Percentiles rank a stretch among this genome's conserved stretches.
Evolutionary conservation across 257 asterid species (phyloP).

Genomic region (Parsonsia alboflavescens): DNA sequence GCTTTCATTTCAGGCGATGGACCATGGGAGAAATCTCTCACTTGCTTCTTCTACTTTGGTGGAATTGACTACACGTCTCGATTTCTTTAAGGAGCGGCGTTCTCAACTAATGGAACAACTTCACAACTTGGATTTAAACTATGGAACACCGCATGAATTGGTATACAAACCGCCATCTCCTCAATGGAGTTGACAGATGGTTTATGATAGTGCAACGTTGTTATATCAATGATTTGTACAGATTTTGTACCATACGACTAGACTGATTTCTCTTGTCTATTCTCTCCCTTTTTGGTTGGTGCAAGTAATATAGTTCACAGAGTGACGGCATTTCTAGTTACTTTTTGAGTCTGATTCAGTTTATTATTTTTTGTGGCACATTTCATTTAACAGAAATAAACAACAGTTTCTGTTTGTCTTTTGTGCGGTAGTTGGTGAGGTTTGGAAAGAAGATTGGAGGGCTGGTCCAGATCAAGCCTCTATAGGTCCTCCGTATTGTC

Average conservation of each 20-base stretch:
- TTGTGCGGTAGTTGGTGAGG: not conserved
- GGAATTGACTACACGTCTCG: slow-evolving; percentile 83
- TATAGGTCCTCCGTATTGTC: not conserved
- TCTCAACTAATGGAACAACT: slow-evolving; percentile 99
- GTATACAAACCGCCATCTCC: slow-evolving; percentile 73
- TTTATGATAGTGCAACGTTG: slow-evolving; percentile 12
- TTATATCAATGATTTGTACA: slow-evolving; percentile 31
- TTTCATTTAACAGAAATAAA: not conserved
- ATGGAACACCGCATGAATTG: slow-evolving; percentile 58
- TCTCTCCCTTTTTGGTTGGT: not conserved
- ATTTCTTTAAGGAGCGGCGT: slow-evolving; percentile 90
- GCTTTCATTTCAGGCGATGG: slow-evolving; percentile 36
- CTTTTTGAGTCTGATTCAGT: not conserved
- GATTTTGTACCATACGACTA: slow-evolving; percentile 24
- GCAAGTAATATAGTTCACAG: not conserved
- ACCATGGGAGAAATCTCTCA: slow-evolving; percentile 50
- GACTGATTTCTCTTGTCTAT: not conserved
- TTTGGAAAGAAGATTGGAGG: not conserved
- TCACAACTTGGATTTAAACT: slow-evolving; percentile 68
- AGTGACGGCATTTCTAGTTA: not conserved
- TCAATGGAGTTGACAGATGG: slow-evolving; percentile 60
- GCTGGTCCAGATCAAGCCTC: not conserved
- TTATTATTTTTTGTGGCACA: not conserved
- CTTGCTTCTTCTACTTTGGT: slow-evolving; percentile 72
- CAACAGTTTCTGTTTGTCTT: not conserved